Conservation (phyloP, 306 rosid genomes). For the Erythrophleum fordii region DNA sequence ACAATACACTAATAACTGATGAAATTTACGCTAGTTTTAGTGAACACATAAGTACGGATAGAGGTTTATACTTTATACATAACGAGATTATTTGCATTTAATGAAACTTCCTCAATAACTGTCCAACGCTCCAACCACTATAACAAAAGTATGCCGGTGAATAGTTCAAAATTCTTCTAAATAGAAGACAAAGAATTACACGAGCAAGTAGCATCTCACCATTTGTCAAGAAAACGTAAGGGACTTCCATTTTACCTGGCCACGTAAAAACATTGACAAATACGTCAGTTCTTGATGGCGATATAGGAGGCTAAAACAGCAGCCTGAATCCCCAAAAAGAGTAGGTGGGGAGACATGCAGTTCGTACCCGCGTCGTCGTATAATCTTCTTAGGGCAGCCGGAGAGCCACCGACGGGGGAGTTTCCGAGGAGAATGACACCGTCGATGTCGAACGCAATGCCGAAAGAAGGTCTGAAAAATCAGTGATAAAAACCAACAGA, state of each 20-base stretch:
- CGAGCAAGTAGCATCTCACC: slow-evolving; percentile 61
- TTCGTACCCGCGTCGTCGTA: slow-evolving; percentile 60
- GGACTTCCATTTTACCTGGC: slow-evolving; percentile 65
- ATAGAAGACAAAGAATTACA: slow-evolving; percentile 8
- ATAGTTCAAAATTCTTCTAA: not conserved
- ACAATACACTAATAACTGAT: not conserved
- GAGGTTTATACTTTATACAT: not conserved
- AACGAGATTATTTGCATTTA: not conserved
- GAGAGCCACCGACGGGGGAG: slow-evolving; percentile 81
- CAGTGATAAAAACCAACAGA: not conserved
- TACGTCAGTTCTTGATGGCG: not conserved
- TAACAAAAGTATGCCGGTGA: not conserved
- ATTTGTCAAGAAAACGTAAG: slow-evolving; percentile 83
- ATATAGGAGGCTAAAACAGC: not conserved
- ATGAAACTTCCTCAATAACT: not conserved
- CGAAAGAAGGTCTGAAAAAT: slow-evolving; percentile 62
- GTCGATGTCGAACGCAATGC: slow-evolving; percentile 93
- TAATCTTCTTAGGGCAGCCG: slow-evolving; percentile 63
- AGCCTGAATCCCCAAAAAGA: not conserved
- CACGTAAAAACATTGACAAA: slow-evolving; percentile 37
- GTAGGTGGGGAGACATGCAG: not conserved
- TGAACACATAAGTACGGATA: not conserved
- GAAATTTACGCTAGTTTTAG: not conserved
- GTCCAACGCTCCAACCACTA: not conserved
- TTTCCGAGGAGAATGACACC: slow-evolving; percentile 85